Conservation (phyloP, 2,329 filamentous ascomycete genomes). For the Ascomycota sp. region DNA sequence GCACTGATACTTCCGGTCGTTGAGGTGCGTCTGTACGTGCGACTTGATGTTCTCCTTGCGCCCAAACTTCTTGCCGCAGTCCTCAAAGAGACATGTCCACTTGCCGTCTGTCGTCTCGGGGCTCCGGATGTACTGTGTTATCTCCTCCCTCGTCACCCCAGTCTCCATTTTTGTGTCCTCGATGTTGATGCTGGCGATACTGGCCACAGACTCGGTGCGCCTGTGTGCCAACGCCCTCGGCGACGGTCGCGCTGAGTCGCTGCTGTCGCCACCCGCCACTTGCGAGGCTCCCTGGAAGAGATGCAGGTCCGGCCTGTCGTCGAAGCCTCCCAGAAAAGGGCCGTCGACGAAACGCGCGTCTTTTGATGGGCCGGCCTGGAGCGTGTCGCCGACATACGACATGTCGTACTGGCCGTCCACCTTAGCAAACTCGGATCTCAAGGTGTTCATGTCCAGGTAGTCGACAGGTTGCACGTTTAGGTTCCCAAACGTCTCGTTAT, state of each 20-base stretch:
- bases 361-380: constrained; percentile 26
- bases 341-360: constrained; percentile 27
- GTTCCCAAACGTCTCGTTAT: constrained; percentile 24
- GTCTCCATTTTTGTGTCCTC: constrained; percentile 53
- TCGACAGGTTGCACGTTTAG: constrained; percentile 31
- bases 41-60: constrained; percentile 98
- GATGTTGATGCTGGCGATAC: constrained; percentile 39
- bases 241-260: constrained; percentile 5
- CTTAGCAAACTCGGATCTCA: constrained; percentile 24
- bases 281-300: constrained; percentile 3
- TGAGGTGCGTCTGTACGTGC: constrained; percentile 92
- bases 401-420: constrained; percentile 14
- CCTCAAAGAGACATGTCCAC: constrained; percentile 57
- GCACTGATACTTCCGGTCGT: constrained; percentile 87
- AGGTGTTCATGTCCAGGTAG: constrained; percentile 32
- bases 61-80: constrained; percentile 80
- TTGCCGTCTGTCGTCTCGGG: constrained; percentile 56
- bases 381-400: constrained; percentile 10
- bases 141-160: constrained; percentile 73
- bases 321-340: constrained; percentile 21
- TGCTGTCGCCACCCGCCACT: constrained; percentile 4
- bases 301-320: constrained; percentile 21
- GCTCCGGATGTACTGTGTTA: constrained; percentile 51
- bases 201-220: constrained; percentile 38
- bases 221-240: constrained; percentile 20